Evolutionary conservation across 2,329 filamentous ascomycete genomes (phyloP).

Genomic region (Ceratocystiopsis sp.): DNA sequence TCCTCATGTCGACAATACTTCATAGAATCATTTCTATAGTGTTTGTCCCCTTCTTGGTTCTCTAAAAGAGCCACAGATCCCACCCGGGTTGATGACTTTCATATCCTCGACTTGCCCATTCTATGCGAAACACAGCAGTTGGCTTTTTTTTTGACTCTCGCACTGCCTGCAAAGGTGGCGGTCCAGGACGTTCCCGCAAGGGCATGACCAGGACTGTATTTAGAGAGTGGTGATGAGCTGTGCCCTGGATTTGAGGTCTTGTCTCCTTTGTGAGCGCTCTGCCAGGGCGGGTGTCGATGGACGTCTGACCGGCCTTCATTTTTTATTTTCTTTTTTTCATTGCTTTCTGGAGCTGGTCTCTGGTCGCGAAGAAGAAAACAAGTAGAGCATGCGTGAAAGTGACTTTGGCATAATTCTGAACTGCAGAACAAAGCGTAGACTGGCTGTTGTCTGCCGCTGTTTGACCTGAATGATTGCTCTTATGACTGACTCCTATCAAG

Average conservation of each 20-base stretch:
- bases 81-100: conserved; percentile 86
- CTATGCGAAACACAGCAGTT: conserved; percentile 18
- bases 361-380: conserved; percentile 33
- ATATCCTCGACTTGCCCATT: conserved; percentile 47
- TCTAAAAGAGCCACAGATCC: conserved; percentile 83
- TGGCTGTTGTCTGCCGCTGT: background rate
- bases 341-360: conserved; percentile 28
- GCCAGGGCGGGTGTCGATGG: conserved; percentile 68
- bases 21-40: conserved; percentile 98
- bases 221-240: conserved; percentile 92
- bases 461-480: too few relatives aligned
- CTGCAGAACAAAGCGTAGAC: background rate
- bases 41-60: conserved; percentile 83
- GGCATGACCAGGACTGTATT: conserved; percentile 35
- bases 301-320: conserved; percentile 67
- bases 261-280: conserved; percentile 48
- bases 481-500: too few relatives aligned
- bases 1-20: conserved; percentile 48
- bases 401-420: background rate
- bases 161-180: conserved; percentile 45
- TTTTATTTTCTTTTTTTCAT: conserved; percentile 39
- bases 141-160: conserved; percentile 59
- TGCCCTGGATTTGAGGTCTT: conserved; percentile 50
- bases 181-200: conserved; percentile 12
- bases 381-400: too few relatives aligned